Evolutionary conservation across 2,329 filamentous ascomycete genomes (phyloP).

Genomic region (Aureobasidium sp.): DNA sequence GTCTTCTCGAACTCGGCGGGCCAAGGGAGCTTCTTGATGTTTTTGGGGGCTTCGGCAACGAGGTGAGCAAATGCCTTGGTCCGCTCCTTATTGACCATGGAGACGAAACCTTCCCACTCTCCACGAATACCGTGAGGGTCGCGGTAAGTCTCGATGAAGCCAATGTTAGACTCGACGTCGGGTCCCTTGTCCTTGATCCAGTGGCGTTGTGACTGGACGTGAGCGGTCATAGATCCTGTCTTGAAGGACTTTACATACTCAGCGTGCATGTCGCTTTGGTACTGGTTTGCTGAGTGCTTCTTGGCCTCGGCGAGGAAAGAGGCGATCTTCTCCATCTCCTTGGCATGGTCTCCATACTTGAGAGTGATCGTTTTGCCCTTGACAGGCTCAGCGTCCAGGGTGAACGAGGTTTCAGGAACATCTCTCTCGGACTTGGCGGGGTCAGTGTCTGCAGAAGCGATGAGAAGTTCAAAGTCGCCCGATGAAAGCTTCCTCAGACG

Average conservation of each 20-base stretch:
- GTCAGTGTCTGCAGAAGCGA: slow-evolving; percentile 37
- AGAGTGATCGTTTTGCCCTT: slow-evolving; percentile 39
- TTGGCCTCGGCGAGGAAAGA: slow-evolving; percentile 38
- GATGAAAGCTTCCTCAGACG: slow-evolving; percentile 36
- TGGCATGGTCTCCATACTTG: slow-evolving; percentile 38
- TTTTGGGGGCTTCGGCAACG: slow-evolving; percentile 66
- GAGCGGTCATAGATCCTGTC: slow-evolving; percentile 42
- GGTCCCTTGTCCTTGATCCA: slow-evolving; percentile 47
- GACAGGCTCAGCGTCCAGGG: slow-evolving; percentile 29
- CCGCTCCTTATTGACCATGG: slow-evolving; percentile 77
- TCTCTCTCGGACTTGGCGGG: slow-evolving; percentile 34
- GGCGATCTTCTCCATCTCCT: slow-evolving; percentile 39
- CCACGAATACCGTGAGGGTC: slow-evolving; percentile 46
- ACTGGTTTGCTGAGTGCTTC: slow-evolving; percentile 39
- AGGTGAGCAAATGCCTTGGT: slow-evolving; percentile 81
- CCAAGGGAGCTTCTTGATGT: slow-evolving; percentile 91
- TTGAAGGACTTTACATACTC: slow-evolving; percentile 41
- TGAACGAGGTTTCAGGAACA: slow-evolving; percentile 37
- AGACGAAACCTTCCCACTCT: slow-evolving; percentile 45
- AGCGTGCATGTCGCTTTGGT: slow-evolving; percentile 32
- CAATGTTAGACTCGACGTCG: slow-evolving; percentile 44
- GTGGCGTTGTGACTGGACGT: slow-evolving; percentile 41
- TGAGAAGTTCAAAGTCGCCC: slow-evolving; percentile 39
- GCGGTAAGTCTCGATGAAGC: slow-evolving; percentile 47
- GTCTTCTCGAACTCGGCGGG: slow-evolving; percentile 82